Conservation (phyloP, 2,329 filamentous ascomycete species). For the Tolypocladium capitatum region DNA sequence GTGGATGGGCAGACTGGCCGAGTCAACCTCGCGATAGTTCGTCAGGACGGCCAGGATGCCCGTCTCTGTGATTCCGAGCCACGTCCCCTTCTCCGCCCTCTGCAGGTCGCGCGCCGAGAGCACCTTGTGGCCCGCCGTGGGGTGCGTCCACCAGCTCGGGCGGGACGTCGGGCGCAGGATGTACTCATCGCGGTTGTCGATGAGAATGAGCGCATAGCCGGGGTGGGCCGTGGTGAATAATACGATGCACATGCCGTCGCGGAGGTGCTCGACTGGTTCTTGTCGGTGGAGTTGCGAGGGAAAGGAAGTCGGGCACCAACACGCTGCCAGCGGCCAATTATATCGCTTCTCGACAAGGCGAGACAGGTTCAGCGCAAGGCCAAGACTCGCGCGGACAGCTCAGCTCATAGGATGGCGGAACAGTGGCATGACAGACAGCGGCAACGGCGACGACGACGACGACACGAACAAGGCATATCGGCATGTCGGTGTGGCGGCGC, state of each 20-base stretch:
- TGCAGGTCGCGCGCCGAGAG: conserved; percentile 50
- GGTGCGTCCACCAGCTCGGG: conserved; percentile 49
- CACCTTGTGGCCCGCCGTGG: conserved; percentile 27
- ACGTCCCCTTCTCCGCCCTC: conserved; percentile 49
- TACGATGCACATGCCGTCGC: conserved; percentile 56
- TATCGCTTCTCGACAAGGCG: neutral
- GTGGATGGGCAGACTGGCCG: conserved; percentile 35
- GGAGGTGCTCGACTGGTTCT: too few species aligned
- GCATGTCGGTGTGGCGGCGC: too few species aligned
- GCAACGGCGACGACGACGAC: too few species aligned
- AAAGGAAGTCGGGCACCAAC: neutral
- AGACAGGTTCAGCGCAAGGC: neutral
- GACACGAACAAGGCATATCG: too few species aligned
- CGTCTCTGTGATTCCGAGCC: conserved; percentile 48
- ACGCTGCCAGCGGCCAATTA: neutral
- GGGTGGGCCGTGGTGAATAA: conserved; percentile 65
- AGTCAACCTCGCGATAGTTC: conserved; percentile 47
- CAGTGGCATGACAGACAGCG: too few species aligned
- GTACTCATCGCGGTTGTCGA: conserved; percentile 70
- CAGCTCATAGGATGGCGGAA: neutral
- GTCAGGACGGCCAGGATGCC: conserved; percentile 52
- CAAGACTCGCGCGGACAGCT: neutral
- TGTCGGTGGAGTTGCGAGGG: neutral
- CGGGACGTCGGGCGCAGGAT: conserved; percentile 50
- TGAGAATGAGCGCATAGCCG: conserved; percentile 57